Evolutionary conservation across 2,329 filamentous ascomycete species (phyloP).

Genomic region (Colletotrichum lini): DNA sequence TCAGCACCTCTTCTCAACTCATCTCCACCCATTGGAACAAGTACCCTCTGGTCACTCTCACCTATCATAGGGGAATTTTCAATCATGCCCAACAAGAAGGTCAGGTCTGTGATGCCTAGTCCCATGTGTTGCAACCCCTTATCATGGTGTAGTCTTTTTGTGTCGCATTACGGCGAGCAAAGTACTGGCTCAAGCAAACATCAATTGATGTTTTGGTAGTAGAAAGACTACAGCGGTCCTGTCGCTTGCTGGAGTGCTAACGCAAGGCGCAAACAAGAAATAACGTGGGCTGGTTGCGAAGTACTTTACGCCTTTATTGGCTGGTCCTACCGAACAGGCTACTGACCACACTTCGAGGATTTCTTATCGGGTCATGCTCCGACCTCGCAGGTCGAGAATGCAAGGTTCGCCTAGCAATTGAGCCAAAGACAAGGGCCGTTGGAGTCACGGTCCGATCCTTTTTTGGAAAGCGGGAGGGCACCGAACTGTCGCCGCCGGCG

Average conservation of each 20-base stretch:
- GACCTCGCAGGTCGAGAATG: background rate
- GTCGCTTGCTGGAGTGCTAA: too few species aligned
- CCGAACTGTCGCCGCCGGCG: background rate
- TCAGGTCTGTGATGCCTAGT: constrained; percentile 63
- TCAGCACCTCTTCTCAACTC: too few species aligned
- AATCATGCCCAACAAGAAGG: constrained; percentile 58
- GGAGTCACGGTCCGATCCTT: background rate
- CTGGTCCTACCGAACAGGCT: background rate
- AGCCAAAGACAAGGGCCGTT: background rate
- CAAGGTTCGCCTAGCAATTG: background rate
- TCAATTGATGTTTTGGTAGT: constrained; percentile 50
- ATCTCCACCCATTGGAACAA: too few species aligned
- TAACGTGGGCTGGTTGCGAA: background rate
- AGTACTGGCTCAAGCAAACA: constrained; percentile 62
- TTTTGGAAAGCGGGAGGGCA: background rate
- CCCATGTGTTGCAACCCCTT: constrained; percentile 62
- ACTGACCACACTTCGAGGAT: background rate
- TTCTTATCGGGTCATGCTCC: background rate
- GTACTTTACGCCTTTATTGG: background rate
- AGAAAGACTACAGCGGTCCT: too few species aligned
- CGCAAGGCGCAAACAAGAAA: too few species aligned
- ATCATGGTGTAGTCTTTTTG: constrained; percentile 46
- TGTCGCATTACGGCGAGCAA: constrained; percentile 51
- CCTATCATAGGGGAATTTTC: constrained; percentile 47
- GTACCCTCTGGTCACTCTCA: too few species aligned